Evolutionary conservation across 2,329 filamentous ascomycete species (phyloP), one percentile per base, ranked within the genome.

Genomic region (Clonostachys solani): DNA sequence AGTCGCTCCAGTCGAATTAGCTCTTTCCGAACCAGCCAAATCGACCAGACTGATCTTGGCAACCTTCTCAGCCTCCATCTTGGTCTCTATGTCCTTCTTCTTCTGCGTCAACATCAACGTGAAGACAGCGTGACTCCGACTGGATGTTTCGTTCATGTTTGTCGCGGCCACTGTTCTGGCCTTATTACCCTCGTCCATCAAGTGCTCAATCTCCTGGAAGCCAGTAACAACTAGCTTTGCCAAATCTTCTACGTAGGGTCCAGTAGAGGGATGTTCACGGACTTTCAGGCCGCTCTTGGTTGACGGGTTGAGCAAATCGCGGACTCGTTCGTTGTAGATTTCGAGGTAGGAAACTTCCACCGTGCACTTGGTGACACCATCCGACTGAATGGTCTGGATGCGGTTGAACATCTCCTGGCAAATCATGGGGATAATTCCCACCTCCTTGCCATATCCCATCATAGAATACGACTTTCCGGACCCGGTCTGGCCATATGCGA

Each of bases 171-270:
- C 94, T 1, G 94, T 99, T 75, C 94, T 81, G 34, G 94, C 94
- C 71, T 99, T 99, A 75, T 99, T 99, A 60, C 94, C 94, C 69
- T 97, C 92, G 63, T 99, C 94, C 94, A 99, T 99, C 59, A 99
- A 73, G 62, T 96, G 86, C 61, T 99, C 94, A 55, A 99, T 97
- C 64, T 99, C 95, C 47, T 86, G 78, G 64, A 99, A 97, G 50
- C 90, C 92, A 56, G 90, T 83, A 38, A 99, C 94, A 2, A 94
- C 89, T 50, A 99, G 73, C 66, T 99, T 97, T 52, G 95, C 92
- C 59, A 99, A 76, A 73, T 99, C 94, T 68, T 99, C 94, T 46
- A 99, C 95, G 62, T 99, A 99, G 0, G 95, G 95, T 53, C 94
- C 94, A 2, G 94, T 96, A 4, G 92, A 95, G 3, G 94, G 94